Evolutionary conservation across 768 basidiomycete genomes (phyloP), one percentile per base, ranked within the genome.

Genomic region (Tricholoma furcatifolium): DNA sequence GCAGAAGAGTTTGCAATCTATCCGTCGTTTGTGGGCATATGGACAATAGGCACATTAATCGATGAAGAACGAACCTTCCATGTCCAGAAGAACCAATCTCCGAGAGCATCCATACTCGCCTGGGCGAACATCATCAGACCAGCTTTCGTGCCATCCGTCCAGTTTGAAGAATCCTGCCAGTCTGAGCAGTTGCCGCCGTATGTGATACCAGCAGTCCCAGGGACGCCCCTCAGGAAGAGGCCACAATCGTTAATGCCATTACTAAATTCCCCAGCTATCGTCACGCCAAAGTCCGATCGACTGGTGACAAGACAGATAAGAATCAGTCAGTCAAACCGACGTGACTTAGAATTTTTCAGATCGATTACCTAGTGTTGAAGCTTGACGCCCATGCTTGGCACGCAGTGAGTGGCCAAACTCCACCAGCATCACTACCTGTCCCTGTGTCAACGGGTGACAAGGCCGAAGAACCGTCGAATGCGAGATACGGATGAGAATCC

Each of bases 241-340:
- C 62, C 85, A 57, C 87, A 88, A 42, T 78, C 72, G 62, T 85
- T 88, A 64, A 70, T 74, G 14, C 80, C 87, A 14, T 78, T 74
- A 53, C 84, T 85, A 67, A 84, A 92, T 68, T 93, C 90, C 40
- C 88, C 90, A 1, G 85, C 82, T 20, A 85, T 59, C 6, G 83
- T 83, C 39, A 91, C 68, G 11, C 91, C 91, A 59, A 89, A 90
- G 39, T 56, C 39, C 24, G 54, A 45, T 53, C 60, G 63, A 53
- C 63, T 64, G 27, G 3, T 34, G 21, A 36, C 8, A 48, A 41
- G 43, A 27, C 17, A 40, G 39, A 47, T 46, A 30, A 40, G 7
- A 11, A 57, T 57, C 39, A 60, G 58, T 18, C 10, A 39, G 58
- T 18, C 10, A 39, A 47, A 44, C 23, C 24, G 27, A 57, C 44